Conservation (phyloP, 2,329 filamentous ascomycete species). For the Nemania sp. region DNA sequence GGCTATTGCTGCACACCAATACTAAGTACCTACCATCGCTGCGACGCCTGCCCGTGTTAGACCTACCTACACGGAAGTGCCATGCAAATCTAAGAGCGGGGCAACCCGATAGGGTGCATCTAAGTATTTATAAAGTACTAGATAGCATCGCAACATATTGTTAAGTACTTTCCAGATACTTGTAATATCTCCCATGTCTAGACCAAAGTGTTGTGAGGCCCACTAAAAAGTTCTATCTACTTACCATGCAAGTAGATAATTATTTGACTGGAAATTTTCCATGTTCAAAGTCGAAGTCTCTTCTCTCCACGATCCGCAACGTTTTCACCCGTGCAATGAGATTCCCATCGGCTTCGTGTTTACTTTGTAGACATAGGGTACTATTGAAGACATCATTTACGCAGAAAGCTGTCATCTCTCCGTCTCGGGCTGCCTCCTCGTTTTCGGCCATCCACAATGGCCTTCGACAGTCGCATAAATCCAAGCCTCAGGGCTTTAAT, state of each 20-base stretch:
- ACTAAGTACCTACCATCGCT: not conserved
- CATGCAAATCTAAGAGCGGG: too few relatives aligned
- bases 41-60: too few relatives aligned
- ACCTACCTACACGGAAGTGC: too few relatives aligned
- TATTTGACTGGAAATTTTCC: not conserved
- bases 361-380: slow-evolving; percentile 46
- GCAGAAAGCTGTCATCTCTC: slow-evolving; percentile 31
- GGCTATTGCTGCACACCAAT: not conserved
- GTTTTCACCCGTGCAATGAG: slow-evolving; percentile 47
- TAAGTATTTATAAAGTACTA: too few relatives aligned
- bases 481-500: slow-evolving; percentile 50
- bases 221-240: slow-evolving; percentile 1
- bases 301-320: not conserved
- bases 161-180: too few relatives aligned
- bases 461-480: slow-evolving; percentile 61
- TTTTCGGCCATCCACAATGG: slow-evolving; percentile 78
- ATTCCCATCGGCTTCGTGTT: slow-evolving; percentile 45
- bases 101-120: too few relatives aligned
- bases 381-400: slow-evolving; percentile 35
- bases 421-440: slow-evolving; percentile 60
- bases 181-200: too few relatives aligned
- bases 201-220: not conserved
- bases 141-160: too few relatives aligned
- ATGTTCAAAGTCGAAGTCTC: not conserved
- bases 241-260: not conserved